phyloP scores from a whole-genome alignment of 2,329 filamentous ascomycete species.

The Didymella lethalis region DNA sequence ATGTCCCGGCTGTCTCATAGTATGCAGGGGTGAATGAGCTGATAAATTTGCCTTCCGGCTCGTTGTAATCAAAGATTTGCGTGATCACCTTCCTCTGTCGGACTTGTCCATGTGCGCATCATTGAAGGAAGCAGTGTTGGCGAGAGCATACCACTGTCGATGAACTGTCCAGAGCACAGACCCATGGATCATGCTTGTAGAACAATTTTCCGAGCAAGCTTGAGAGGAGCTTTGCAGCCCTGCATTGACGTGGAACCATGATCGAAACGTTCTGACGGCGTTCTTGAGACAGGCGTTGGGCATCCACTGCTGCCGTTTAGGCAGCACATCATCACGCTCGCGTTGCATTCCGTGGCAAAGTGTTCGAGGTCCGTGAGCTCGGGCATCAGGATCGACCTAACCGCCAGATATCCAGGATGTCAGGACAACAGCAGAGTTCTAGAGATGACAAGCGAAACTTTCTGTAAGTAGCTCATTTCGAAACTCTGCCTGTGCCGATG shows the following conservation, averaged over 20 bases:
- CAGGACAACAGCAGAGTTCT: neutral
- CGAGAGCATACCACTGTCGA: neutral
- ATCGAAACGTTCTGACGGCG: neutral
- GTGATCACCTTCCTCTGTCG: neutral
- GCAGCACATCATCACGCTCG: slow-evolving; percentile 2
- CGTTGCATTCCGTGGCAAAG: neutral
- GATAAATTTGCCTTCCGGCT: slow-evolving; percentile 7
- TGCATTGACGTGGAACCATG: neutral
- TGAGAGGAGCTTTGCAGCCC: neutral
- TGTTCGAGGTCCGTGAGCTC: neutral
- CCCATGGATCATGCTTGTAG: slow-evolving; percentile 20
- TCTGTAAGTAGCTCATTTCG: neutral
- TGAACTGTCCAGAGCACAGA: neutral
- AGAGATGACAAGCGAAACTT: neutral
- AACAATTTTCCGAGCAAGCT: neutral
- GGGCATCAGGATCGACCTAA: slow-evolving; percentile 9
- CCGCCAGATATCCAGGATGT: neutral
- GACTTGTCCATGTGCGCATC: neutral
- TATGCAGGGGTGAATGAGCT: slow-evolving; percentile 16
- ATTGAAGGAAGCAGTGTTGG: neutral
- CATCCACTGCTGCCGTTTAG: slow-evolving; percentile 9
- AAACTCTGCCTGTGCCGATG: slow-evolving; percentile 4
- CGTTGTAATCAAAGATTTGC: neutral
- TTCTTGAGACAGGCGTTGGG: slow-evolving; percentile 7
- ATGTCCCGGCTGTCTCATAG: slow-evolving; percentile 18